phyloP scores from a whole-genome alignment of 495 filamentous ascomycete genomes.

The Aspergillus homomorphus region DNA sequence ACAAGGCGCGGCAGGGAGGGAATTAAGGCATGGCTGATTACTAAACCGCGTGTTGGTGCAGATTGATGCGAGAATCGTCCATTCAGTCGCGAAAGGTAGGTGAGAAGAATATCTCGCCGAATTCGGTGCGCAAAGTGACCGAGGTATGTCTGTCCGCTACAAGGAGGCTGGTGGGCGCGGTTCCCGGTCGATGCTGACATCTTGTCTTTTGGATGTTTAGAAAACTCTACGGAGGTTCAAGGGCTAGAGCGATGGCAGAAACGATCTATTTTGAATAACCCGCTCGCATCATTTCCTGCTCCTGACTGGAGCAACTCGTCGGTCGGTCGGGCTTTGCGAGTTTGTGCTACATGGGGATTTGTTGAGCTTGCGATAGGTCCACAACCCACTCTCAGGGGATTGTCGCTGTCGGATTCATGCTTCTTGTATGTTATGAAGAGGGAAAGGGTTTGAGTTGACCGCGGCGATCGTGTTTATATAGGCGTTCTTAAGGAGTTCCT shows the following conservation, averaged over 20 bases:
- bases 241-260: slow-evolving; percentile 46
- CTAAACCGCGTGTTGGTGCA: slow-evolving; percentile 30
- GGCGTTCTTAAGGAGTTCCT: slow-evolving; percentile 2
- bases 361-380: neutral
- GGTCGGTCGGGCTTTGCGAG: neutral
- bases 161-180: neutral
- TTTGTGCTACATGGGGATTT: neutral
- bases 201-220: slow-evolving; percentile 33
- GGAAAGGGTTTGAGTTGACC: neutral
- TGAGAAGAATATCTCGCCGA: slow-evolving; percentile 68
- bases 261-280: neutral
- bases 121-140: slow-evolving; percentile 72
- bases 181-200: slow-evolving; percentile 9
- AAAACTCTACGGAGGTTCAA: slow-evolving; percentile 73
- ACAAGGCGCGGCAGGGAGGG: neutral
- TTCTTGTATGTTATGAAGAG: too few relatives aligned
- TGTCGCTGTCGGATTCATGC: neutral
- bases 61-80: slow-evolving; percentile 78
- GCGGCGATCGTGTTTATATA: neutral
- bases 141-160: slow-evolving; percentile 49
- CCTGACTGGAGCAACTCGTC: neutral
- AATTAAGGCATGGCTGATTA: neutral
- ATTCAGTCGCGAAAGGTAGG: slow-evolving; percentile 72
- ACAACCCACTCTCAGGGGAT: neutral
- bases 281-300: neutral